A percentile compares a stretch with the other conserved stretches of the same genome.
These are phyloP conservation scores for Saxophila tyrrhenica DNA, from an alignment of 495 filamentous ascomycete genomes.

Conservation along the genomic window DNA sequence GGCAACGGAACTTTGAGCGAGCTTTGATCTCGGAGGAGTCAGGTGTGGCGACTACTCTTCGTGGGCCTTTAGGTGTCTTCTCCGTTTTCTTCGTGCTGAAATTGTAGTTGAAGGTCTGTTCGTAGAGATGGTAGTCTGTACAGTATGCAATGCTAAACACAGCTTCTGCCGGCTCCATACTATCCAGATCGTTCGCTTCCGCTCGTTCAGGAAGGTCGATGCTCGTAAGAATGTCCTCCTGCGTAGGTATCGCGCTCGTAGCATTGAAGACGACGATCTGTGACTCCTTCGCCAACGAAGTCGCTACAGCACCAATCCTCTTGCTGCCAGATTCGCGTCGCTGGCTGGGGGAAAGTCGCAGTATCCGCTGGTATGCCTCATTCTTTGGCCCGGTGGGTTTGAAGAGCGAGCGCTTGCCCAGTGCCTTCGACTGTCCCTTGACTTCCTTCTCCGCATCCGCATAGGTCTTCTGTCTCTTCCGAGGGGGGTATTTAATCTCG, in stretches of 20 bases:
- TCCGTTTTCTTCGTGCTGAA: slow-evolving; percentile 34
- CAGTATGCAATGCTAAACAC: slow-evolving; percentile 69
- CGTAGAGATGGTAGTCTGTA: slow-evolving; percentile 61
- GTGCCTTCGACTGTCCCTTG: slow-evolving; percentile 20
- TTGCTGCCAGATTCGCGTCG: slow-evolving; percentile 33
- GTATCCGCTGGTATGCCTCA: slow-evolving; percentile 68
- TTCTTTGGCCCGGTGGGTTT: slow-evolving; percentile 37
- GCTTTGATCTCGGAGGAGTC: slow-evolving; percentile 1
- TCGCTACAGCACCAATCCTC: slow-evolving; percentile 62
- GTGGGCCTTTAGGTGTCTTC: slow-evolving; percentile 43
- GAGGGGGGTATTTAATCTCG: slow-evolving; percentile 41
- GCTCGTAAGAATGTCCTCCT: slow-evolving; percentile 52
- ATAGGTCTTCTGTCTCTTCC: slow-evolving; percentile 24
- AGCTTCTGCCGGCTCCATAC: slow-evolving; percentile 45
- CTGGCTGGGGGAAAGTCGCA: slow-evolving; percentile 56
- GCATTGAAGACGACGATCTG: slow-evolving; percentile 74
- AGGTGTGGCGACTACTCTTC: slow-evolving; percentile 50
- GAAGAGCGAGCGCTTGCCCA: slow-evolving; percentile 46
- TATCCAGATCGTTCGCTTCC: slow-evolving; percentile 76
- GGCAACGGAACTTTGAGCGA: slow-evolving; percentile 26
- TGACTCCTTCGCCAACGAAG: slow-evolving; percentile 56
- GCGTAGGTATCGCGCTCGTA: slow-evolving; percentile 39
- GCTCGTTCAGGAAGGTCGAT: slow-evolving; percentile 49
- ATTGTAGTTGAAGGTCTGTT: slow-evolving; percentile 39
- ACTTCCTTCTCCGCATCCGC: slow-evolving; percentile 33